Evolutionary conservation across 2,329 filamentous ascomycete genomes (phyloP).

Genomic region (Thermoascus crustaceus): DNA sequence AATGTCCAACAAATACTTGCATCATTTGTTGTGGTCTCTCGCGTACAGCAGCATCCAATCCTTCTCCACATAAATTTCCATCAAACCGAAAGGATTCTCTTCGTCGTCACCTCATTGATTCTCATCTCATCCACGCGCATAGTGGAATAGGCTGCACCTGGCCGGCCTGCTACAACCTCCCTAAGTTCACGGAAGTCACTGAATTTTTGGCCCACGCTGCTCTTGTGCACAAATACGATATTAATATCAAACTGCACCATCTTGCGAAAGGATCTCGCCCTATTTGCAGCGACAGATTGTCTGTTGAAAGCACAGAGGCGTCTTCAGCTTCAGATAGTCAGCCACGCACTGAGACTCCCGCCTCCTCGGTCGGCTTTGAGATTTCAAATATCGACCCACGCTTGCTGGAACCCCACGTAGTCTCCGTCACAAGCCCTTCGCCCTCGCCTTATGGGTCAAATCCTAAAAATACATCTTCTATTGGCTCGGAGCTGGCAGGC

Average conservation of each 20-base stretch:
- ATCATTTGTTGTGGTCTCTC: conserved; percentile 21
- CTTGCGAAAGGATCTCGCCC: conserved; percentile 3
- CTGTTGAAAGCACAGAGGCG: conserved; percentile 6
- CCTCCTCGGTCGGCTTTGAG: conserved; percentile 11
- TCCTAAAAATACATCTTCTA: no score
- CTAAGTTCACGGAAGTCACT: no score
- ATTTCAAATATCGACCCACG: conserved; percentile 12
- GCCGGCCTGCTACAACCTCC: no score
- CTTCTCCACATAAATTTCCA: conserved; percentile 18
- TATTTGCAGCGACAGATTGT: conserved; percentile 9
- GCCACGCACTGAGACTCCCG: conserved; percentile 11
- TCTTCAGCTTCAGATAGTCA: conserved; percentile 7
- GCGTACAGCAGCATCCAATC: conserved; percentile 14
- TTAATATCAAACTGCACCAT: conserved; percentile 12
- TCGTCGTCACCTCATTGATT: conserved; percentile 16
- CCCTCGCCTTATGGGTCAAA: no score
- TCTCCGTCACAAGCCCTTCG: no score
- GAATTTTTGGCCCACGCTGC: no score
- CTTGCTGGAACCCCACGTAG: conserved; percentile 8
- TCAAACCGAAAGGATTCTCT: conserved; percentile 16
- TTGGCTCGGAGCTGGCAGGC: no score
- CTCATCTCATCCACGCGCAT: conserved; percentile 12
- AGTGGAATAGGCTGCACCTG: background rate
- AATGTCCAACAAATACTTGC: conserved; percentile 17
- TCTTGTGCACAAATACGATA: conserved; percentile 12